Base-by-base conservation (phyloP, 768 basidiomycete genomes). In the Tricholoma terreum region DNA sequence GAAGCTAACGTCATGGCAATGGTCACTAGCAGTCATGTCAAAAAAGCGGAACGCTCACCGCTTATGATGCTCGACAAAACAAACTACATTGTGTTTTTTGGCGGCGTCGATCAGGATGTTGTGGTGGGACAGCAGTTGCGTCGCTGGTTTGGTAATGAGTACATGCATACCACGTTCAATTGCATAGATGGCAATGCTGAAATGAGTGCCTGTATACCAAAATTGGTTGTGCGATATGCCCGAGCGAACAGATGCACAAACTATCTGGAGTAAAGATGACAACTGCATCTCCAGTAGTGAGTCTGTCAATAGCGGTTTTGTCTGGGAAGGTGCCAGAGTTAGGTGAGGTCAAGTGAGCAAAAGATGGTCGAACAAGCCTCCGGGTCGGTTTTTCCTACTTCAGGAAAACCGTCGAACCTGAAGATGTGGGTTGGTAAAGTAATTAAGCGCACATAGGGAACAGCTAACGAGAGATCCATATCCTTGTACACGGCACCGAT, bases 41-140 rank as follows among this genome's bases (percentile, higher is more conserved):
- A 27, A 31, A 40, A 30, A 36, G 14, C 52, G 10, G 14, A n/a
- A 35, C n/a, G 43, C 72, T 63, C 63, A 85, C 87, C 91, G 84
- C 69, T 93, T 94, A 75, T 94, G 92, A 67, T 96, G 92, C 69
- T 97, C 94, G n/a, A 96, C 94, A 68, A 91, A 93, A 72, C 91
- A 93, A 2, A 92, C 80, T 17, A 95, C 86, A 49, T 87, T 86
- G 68, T 93, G 80, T 71, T 89, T 83, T 63, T 79, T 83, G 31
- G 94, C 91, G 10, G 90, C 83, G 35, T 80, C 78, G 60, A 94
- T 85, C 50, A 96, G 80, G 30, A 82, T 81, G 58, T 83, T 85
- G 72, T 97, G 94, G 68, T 97, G 87, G 52, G 84, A 79, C 55
- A 97, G 80, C 15, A 90, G 78, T 66, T 96, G 87, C 0, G 92